Evolutionary conservation across 2,329 filamentous ascomycete species (phyloP).

Genomic region (Hypoxylon sp.): DNA sequence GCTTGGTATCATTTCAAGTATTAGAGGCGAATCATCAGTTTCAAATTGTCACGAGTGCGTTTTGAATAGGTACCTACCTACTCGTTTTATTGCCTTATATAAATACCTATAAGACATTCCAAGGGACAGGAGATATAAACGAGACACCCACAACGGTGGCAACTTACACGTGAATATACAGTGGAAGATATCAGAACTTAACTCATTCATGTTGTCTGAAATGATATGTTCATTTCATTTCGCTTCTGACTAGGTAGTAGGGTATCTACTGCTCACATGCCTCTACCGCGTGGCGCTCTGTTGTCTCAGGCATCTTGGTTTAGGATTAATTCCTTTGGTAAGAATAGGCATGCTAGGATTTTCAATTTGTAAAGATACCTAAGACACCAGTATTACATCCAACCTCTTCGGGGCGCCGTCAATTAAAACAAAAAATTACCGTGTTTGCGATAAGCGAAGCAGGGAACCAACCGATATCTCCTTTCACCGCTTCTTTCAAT

Average conservation of each 20-base stretch:
- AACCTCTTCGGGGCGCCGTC: neutral
- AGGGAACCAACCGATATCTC: neutral
- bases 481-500: neutral
- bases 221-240: constrained; percentile 7
- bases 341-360: constrained; percentile 11
- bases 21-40: constrained; percentile 13
- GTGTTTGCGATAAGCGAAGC: neutral
- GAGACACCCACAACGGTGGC: constrained; percentile 18
- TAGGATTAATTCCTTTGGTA: constrained; percentile 2
- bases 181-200: neutral
- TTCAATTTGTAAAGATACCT: neutral
- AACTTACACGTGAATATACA: constrained; percentile 3
- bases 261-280: neutral
- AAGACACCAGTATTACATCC: neutral
- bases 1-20: constrained; percentile 2
- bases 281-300: constrained; percentile 6
- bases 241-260: neutral
- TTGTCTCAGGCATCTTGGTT: constrained; percentile 17
- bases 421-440: constrained; percentile 7
- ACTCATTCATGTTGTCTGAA: neutral
- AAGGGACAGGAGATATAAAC: constrained; percentile 19
- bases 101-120: constrained; percentile 25
- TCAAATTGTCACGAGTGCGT: constrained; percentile 3
- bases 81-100: constrained; percentile 24
- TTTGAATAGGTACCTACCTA: neutral